These are phyloP conservation scores for Oidium heveae DNA, from an alignment of 2,329 filamentous ascomycete species.

Conservation along the genomic window DNA sequence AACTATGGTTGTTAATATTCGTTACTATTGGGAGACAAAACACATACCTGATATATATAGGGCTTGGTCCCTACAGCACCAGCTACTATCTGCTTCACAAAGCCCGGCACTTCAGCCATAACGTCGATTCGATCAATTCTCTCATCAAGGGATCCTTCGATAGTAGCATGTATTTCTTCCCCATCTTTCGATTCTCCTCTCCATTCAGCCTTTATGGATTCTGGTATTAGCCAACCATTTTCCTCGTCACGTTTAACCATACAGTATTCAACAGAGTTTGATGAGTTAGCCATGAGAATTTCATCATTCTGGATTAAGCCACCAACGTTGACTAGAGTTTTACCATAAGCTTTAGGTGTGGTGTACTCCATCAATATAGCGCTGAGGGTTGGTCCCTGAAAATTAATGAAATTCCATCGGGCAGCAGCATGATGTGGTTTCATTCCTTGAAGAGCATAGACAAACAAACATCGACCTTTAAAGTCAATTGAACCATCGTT, in stretches of 20 bases:
- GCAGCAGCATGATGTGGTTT: conserved; percentile 92
- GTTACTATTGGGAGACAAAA: neutral
- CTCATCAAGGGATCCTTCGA: conserved; percentile 44
- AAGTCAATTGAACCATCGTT: conserved; percentile 61
- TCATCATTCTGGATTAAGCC: conserved; percentile 60
- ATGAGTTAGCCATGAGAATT: conserved; percentile 46
- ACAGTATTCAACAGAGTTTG: conserved; percentile 41
- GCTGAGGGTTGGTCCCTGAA: conserved; percentile 68
- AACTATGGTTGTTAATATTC: no score
- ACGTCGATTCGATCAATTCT: conserved; percentile 71
- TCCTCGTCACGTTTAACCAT: conserved; percentile 45
- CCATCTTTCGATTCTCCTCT: conserved; percentile 51
- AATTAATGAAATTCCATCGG: conserved; percentile 81
- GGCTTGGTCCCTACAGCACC: conserved; percentile 78
- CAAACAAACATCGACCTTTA: conserved; percentile 53
- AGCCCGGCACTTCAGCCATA: conserved; percentile 86
- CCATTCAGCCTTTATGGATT: conserved; percentile 52
- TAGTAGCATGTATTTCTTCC: conserved; percentile 39
- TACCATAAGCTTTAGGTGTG: conserved; percentile 79
- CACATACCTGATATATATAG: conserved; percentile 75
- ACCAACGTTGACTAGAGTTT: conserved; percentile 60
- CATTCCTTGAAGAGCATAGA: conserved; percentile 85
- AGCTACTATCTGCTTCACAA: conserved; percentile 83
- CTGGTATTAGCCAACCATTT: conserved; percentile 77
- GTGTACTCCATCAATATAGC: conserved; percentile 90